These are phyloP conservation scores for Hypoxylon sp. DNA, from an alignment of 2,329 filamentous ascomycete species.

Conservation along the genomic window DNA sequence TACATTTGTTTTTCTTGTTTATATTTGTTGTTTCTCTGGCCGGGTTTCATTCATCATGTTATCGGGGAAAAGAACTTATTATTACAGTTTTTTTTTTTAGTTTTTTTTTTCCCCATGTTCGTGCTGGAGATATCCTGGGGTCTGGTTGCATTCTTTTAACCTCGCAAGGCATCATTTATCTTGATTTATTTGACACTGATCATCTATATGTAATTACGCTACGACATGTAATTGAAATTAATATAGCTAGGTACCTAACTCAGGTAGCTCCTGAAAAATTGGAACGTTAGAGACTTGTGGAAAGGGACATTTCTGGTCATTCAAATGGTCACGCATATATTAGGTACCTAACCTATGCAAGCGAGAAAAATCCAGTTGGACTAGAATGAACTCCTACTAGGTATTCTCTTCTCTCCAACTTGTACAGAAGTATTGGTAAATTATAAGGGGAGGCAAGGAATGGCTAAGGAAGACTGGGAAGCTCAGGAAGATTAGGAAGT, in stretches of 20 bases:
- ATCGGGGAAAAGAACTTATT: slow-evolving; percentile 3
- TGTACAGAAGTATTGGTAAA: neutral
- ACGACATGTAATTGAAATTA: slow-evolving; percentile 31
- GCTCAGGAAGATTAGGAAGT: too few relatives aligned
- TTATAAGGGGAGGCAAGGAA: neutral
- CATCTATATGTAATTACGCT: slow-evolving; percentile 1
- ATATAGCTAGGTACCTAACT: too few relatives aligned
- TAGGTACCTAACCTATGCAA: too few relatives aligned
- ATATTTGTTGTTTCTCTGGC: slow-evolving; percentile 29
- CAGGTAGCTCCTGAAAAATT: neutral
- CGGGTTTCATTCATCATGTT: neutral
- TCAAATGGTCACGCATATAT: slow-evolving; percentile 25
- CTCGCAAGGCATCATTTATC: slow-evolving; percentile 14
- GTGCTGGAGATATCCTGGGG: slow-evolving; percentile 38
- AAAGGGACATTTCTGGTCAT: neutral
- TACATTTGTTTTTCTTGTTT: slow-evolving; percentile 35
- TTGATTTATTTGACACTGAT: slow-evolving; percentile 20
- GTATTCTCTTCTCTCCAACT: slow-evolving; percentile 7
- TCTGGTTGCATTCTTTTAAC: slow-evolving; percentile 13
- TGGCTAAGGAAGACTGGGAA: neutral
- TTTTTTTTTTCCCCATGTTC: too few relatives aligned
- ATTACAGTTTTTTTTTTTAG: slow-evolving; percentile 7
- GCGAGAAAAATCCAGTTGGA: slow-evolving; percentile 24
- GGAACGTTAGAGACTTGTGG: slow-evolving; percentile 12
- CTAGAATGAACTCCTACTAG: slow-evolving; percentile 25